Evolutionary conservation across 495 filamentous ascomycete species (phyloP).

Genomic region (Lasiosphaeria hispida): DNA sequence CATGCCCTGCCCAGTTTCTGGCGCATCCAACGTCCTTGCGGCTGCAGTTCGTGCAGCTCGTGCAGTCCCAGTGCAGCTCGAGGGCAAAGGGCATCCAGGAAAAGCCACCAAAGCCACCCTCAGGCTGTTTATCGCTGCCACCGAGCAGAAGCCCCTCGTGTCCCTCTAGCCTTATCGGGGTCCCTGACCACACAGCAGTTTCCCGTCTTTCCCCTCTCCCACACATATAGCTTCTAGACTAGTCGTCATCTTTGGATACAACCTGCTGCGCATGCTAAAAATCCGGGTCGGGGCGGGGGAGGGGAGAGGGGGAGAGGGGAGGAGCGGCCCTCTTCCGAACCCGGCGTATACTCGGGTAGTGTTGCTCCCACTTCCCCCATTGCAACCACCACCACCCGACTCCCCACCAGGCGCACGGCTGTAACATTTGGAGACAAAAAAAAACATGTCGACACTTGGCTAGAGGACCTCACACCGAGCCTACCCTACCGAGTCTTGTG

Average conservation of each 20-base stretch:
- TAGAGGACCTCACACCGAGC: too few relatives aligned
- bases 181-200: neutral
- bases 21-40: neutral
- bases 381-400: too few relatives aligned
- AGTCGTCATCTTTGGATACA: neutral
- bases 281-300: neutral
- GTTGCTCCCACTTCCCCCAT: neutral
- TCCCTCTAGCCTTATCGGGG: neutral
- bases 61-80: neutral
- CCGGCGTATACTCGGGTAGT: neutral
- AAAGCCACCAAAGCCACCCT: neutral
- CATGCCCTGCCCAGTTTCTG: neutral
- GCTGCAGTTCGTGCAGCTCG: neutral
- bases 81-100: too few relatives aligned
- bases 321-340: constrained; percentile 1
- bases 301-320: neutral
- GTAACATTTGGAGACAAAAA: too few relatives aligned
- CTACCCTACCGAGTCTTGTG: too few relatives aligned
- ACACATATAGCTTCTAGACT: neutral
- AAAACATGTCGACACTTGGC: too few relatives aligned
- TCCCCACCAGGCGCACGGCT: too few relatives aligned
- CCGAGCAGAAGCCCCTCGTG: neutral
- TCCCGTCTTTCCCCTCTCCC: neutral
- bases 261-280: neutral
- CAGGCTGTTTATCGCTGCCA: neutral